Evolutionary conservation across 306 rosid species (phyloP).

Genomic region (Castanea mollissima): DNA sequence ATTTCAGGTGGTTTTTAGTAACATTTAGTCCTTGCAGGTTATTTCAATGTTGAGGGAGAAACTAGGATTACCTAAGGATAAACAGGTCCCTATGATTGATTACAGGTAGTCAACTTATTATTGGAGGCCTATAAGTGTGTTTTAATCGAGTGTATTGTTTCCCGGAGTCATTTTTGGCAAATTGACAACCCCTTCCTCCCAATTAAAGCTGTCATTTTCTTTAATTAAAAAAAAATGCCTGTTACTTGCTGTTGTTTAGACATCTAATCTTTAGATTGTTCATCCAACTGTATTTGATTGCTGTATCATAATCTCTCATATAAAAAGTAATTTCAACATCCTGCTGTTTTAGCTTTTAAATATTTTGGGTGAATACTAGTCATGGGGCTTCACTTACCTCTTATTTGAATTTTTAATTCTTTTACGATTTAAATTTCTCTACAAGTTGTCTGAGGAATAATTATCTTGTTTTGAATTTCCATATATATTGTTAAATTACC

Average conservation of each 20-base stretch:
- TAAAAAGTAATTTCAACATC: not conserved
- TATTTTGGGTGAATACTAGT: not conserved
- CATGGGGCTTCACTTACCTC: not conserved
- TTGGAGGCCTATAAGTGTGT: slow-evolving; percentile 12
- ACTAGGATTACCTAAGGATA: slow-evolving; percentile 56
- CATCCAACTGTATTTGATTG: not conserved
- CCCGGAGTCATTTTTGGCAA: not conserved
- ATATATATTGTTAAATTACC: not conserved
- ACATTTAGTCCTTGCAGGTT: slow-evolving; percentile 52
- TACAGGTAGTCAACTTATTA: slow-evolving; percentile 56
- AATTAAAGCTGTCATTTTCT: not conserved
- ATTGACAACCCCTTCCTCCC: not conserved
- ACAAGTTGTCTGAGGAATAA: not conserved
- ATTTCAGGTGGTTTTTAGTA: slow-evolving; percentile 11
- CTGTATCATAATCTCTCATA: not conserved
- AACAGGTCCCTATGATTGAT: slow-evolving; percentile 63
- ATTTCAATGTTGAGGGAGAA: slow-evolving; percentile 67
- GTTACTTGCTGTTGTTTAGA: not conserved
- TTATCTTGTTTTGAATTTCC: not conserved
- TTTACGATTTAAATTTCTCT: not conserved
- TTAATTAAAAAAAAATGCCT: not conserved
- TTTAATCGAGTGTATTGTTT: not conserved
- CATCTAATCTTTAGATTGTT: not conserved
- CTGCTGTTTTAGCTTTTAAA: not conserved
- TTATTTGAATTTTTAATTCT: not conserved